Base-by-base conservation (phyloP, 257 asterid species). In the Nemophila menziesii region DNA sequence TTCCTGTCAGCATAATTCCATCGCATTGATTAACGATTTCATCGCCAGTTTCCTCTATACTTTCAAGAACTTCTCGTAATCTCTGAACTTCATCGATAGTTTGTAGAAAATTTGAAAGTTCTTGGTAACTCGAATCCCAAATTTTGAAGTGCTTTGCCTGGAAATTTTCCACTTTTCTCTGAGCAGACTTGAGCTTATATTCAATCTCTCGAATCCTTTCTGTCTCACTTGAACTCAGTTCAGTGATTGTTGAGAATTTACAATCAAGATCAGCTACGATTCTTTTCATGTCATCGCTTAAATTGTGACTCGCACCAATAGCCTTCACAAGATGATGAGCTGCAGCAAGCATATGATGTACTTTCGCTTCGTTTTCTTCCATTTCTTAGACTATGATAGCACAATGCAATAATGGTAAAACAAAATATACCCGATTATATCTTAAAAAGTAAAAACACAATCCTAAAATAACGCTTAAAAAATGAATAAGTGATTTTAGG, bases 321-420 rank as follows among this genome's bases (percentile, higher is more conserved):
- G 73, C 79, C 70, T 66, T 77, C 44, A 73, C 54, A 54, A 74
- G 62, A 65, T 80, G 92, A 43, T 68, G 56, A 24, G 74, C 74
- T 17, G 84, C 93, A 10, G 75, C 75, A 44, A 71, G 61, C 34
- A 77, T 39, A 19, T 77, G 84, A 18, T 52, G 68, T 39, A 52
- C 57, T 46, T 11, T 54, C 3, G 48, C 16, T 29, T 38, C 56
- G 19, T 20, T 10, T 34, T 49, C 61, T 41, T 37, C 77, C 81
- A 73, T 72, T 22, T 16, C 49, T 29, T 21, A 51, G 21, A 40
- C 8, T 36, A 29, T 7, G 7, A 13, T 14, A 8, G 17, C 1
- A n/a, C 15, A 7, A 45, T 22, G 20, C 37, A 34, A 22, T 21
- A 45, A 45, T 2, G 8, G 8, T 10, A 4, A 29, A 29, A 7